Evolutionary conservation across 345 rosid genomes (phyloP), one percentile per base, ranked within the genome.

Genomic region (Pistacia vera): DNA sequence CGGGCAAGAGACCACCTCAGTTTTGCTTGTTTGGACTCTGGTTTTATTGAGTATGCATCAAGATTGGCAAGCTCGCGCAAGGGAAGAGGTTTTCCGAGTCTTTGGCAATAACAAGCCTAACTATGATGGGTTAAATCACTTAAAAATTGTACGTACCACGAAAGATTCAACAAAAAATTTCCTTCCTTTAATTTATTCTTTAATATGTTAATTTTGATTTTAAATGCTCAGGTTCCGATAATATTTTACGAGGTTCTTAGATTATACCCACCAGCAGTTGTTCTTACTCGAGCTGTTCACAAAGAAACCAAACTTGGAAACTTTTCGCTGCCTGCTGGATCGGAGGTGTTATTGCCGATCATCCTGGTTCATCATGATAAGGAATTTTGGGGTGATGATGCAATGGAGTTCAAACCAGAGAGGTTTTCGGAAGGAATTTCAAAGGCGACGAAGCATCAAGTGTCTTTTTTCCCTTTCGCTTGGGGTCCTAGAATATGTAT

Each of bases 1-100:
- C 0, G 97, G 93, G 25, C 87, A 90, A 52, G 93, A 88, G 80
- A 86, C 98, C 5, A 87, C 92, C 14, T 78, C 93, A 8, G 74
- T 60, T 63, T 77, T 90, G 41, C 79, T 91, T 30, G 83, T 77
- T 28, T 93, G 93, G 98, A 83, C 90, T 11, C 70, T 87, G 83
- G 78, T 91, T 58, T 70, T 93, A 41, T 67, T 90, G 78, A 78
- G 87, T 71, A 52, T 75, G 54, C 79, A 88, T 72, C 82, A 79
- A 58, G 68, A 89, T 52, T 93, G 97, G 98, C 97, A 90, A 81
- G 77, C 78, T 35, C 81, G 72, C 1, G 90, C 87, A 56, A 85
- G 95, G 77, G 84, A 90, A 75, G 93, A 91, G 77, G 86, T 91
- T 61, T 49, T 81, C 33, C 84, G 71, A 64, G 84, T 83, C 18